A percentile compares a stretch with the other conserved stretches of the same genome.
phyloP scores from a whole-genome alignment of 257 asterid species.

The Solanum etuberosum region DNA sequence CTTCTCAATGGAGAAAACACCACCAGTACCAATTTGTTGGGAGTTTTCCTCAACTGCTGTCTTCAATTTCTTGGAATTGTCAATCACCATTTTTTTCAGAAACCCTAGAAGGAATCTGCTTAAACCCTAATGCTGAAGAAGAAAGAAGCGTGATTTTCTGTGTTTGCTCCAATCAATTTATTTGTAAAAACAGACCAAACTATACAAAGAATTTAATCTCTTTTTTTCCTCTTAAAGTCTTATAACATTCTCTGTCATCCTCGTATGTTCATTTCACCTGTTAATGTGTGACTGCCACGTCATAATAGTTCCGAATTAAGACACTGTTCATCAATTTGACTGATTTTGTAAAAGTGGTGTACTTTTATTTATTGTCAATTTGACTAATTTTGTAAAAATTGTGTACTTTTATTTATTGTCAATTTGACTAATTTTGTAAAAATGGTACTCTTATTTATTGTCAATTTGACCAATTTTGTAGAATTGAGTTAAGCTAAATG shows the following conservation, averaged over 20 bases:
- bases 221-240: neutral
- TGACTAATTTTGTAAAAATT: too few relatives aligned
- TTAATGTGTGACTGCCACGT: neutral
- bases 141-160: neutral
- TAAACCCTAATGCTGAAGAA: constrained; percentile 11
- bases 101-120: neutral
- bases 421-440: neutral
- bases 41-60: constrained; percentile 19
- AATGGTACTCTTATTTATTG: too few relatives aligned
- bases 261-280: neutral
- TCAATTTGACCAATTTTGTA: too few relatives aligned
- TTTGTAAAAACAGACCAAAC: neutral
- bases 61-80: constrained; percentile 30
- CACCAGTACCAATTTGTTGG: constrained; percentile 9
- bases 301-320: neutral
- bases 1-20: constrained; percentile 23
- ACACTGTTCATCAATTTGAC: neutral
- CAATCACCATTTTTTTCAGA: constrained; percentile 22
- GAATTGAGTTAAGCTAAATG: too few relatives aligned
- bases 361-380: too few relatives aligned
- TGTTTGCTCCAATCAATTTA: neutral
- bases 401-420: neutral
- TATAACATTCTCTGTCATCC: neutral
- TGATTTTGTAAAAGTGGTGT: too few relatives aligned
- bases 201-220: neutral